These are phyloP conservation scores for Raphidocelis subcapitata DNA, from an alignment of 139 green algal species.

Conservation along the genomic window DNA sequence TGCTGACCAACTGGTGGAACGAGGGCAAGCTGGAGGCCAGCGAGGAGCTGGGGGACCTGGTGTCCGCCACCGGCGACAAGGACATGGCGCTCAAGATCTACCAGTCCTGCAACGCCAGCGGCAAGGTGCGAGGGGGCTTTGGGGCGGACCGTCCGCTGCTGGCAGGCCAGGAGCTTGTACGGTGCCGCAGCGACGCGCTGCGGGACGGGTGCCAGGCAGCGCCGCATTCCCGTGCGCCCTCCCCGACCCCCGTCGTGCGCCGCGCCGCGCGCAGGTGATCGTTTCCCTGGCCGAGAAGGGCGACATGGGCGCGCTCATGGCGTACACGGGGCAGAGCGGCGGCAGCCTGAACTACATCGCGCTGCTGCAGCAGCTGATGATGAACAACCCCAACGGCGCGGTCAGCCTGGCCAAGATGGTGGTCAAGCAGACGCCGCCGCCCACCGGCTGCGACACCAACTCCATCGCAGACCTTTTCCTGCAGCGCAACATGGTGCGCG, in stretches of 20 bases:
- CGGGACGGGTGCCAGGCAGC: too few relatives aligned
- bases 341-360: constrained; percentile 93
- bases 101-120: constrained; percentile 69
- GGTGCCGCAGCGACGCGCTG: too few relatives aligned
- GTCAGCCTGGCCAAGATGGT: constrained; percentile 95
- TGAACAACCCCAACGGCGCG: constrained; percentile 91
- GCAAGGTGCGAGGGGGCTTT: constrained; percentile 48
- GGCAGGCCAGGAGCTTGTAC: too few relatives aligned
- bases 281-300: constrained; percentile 89
- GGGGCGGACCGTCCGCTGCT: too few relatives aligned
- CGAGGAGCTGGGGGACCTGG: constrained; percentile 96
- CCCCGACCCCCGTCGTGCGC: too few relatives aligned
- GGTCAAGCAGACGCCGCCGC: constrained; percentile 63
- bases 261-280: constrained; percentile 55
- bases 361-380: constrained; percentile 85
- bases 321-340: constrained; percentile 74
- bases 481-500: constrained; percentile 70
- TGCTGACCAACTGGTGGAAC: constrained; percentile 96
- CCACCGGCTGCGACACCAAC: constrained; percentile 81
- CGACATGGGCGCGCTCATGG: constrained; percentile 90
- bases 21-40: constrained; percentile 93
- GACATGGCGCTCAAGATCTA: constrained; percentile 94
- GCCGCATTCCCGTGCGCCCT: too few relatives aligned
- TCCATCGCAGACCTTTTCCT: constrained; percentile 97
- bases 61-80: constrained; percentile 78